A percentile compares a stretch with the other conserved stretches of the same genome.
Conservation (phyloP, 257 asterid species). For the Marsdenia floribunda region DNA sequence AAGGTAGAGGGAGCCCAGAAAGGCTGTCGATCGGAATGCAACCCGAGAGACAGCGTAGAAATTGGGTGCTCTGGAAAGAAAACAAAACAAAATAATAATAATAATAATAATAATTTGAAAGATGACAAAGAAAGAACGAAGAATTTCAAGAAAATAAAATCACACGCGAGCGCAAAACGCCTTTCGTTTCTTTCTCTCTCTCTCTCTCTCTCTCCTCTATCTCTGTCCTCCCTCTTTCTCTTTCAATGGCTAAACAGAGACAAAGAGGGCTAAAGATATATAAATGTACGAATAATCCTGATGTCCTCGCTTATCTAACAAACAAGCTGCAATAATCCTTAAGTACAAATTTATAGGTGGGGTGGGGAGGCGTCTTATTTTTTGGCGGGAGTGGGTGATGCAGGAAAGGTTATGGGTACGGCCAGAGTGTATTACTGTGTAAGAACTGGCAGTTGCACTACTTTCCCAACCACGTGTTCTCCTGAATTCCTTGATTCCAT, state of each 20-base stretch:
- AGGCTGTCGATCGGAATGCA: slow-evolving; percentile 10
- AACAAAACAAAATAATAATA: not conserved
- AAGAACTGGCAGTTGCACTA: not conserved
- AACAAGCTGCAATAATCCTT: not conserved
- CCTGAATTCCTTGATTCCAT: not conserved
- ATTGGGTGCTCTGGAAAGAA: slow-evolving; percentile 3
- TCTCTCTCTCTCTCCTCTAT: not conserved
- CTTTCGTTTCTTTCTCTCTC: not conserved
- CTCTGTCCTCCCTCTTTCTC: too few relatives aligned
- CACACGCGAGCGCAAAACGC: not conserved
- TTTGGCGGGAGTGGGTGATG: too few relatives aligned
- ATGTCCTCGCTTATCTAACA: slow-evolving; percentile 12
- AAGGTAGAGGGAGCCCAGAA: slow-evolving; percentile 9
- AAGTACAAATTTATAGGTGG: slow-evolving; percentile 13
- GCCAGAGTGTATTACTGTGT: not conserved
- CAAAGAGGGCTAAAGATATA: not conserved
- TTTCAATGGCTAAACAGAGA: not conserved
- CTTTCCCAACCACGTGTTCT: slow-evolving; percentile 25
- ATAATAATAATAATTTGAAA: not conserved
- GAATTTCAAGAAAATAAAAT: not conserved
- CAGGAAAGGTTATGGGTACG: too few relatives aligned
- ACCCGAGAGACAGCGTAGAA: slow-evolving; percentile 21
- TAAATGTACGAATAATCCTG: not conserved
- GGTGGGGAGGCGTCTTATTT: too few relatives aligned
- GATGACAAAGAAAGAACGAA: not conserved